Base-by-base conservation (phyloP, 768 basidiomycete genomes). In the Leccinum longicurvipes region DNA sequence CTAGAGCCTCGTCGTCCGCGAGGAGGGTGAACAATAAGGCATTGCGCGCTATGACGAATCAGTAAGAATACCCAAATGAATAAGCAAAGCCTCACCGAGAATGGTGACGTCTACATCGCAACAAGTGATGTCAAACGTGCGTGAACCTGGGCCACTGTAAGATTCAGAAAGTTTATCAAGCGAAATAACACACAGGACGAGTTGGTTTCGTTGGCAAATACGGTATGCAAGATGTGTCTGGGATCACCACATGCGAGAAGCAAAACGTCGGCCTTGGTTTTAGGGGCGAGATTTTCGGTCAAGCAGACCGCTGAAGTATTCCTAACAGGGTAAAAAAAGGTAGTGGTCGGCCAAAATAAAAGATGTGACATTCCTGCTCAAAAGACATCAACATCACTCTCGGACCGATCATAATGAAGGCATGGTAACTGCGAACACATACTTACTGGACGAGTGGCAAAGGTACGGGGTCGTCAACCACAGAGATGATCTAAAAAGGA, bases 241-340 rank as follows among this genome's bases (percentile, higher is more conserved):
- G 78, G 76, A 59, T 84, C 84, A 5, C 82, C 83, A 56, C 81
- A 84, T 10, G 78, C 83, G 21, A 84, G 74, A 9, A 82, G 73
- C 8, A 85, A 71, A 17, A 83, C 1, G 6, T 64, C 53, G 12
- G 65, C 62, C 21, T 67, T 42, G 41, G 69, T 62, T 54, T 82
- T 80, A 0, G 79, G 77, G 44, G 78, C 57, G 7, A 84, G 59
- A 44, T 76, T 73, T 47, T 77, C 70, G 1, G 80, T 78, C 42
- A 85, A 67, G 56, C 72, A 79, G 4, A 79, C 67, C 1, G 84
- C 77, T 4, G 81, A 73, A 0, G 83, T 84, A 59, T 84, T 84
- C 25, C 84, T 84, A 8, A 83, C 74, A 0, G 83, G 78, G 63
- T 84, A 84, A 70, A 83, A 85, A 54, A 70, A 80, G 1, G 63